Conservation (phyloP, 1,284 basidiomycete species). For the Stereum hirsutum region DNA sequence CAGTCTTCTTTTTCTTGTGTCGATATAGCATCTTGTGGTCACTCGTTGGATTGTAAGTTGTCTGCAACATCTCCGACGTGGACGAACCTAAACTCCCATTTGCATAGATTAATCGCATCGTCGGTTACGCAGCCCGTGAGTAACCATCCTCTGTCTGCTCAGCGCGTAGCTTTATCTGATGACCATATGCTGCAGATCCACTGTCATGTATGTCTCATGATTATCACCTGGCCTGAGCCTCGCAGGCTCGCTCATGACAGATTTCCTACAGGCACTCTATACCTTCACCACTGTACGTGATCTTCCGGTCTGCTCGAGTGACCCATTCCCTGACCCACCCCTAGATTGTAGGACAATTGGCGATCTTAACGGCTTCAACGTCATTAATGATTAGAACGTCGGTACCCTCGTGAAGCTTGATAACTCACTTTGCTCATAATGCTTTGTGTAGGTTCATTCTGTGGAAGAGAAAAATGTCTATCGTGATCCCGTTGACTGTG, state of each 20-base stretch:
- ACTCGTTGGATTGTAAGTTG: not conserved
- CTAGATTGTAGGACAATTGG: constrained; percentile 56
- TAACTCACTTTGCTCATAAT: not conserved
- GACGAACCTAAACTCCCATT: no score
- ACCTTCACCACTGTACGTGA: constrained; percentile 54
- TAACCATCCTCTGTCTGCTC: no score
- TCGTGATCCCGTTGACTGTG: constrained; percentile 39
- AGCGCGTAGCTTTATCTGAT: no score
- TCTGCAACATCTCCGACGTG: no score
- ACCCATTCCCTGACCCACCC: no score
- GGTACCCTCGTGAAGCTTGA: constrained; percentile 12
- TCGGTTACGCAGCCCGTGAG: no score
- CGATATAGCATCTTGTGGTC: constrained; percentile 18
- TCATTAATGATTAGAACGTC: constrained; percentile 66
- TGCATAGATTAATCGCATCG: no score
- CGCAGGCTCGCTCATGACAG: not conserved
- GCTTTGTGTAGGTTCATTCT: constrained; percentile 43
- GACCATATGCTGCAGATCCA: constrained; percentile 35
- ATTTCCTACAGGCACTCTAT: constrained; percentile 39
- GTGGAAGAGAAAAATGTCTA: constrained; percentile 47
- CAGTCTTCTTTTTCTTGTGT: constrained; percentile 61
- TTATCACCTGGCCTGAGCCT: not conserved
- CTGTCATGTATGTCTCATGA: constrained; percentile 44
- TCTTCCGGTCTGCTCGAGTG: not conserved
- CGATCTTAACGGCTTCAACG: constrained; percentile 54